phyloP scores from a whole-genome alignment of 768 basidiomycete genomes.

The Russula sp. region DNA sequence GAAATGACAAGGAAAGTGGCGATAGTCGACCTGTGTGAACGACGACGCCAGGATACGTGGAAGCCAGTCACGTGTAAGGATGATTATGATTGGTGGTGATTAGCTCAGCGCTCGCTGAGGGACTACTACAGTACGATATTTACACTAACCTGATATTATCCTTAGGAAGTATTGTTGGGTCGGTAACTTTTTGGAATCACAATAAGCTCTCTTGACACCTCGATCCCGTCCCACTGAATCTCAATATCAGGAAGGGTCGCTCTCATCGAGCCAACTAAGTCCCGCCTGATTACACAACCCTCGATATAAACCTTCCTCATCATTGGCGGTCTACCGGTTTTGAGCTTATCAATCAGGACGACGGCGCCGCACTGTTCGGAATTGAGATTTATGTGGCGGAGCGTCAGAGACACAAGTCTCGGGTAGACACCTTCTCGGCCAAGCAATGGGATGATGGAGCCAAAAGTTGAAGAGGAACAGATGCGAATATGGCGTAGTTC shows the following conservation, averaged over 20 bases:
- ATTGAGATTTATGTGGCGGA: background rate
- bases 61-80: constrained; percentile 11
- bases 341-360: background rate
- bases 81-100: background rate
- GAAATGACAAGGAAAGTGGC: background rate
- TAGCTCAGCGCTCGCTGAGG: too few relatives aligned
- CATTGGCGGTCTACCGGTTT: background rate
- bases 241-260: background rate
- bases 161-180: background rate
- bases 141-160: too few relatives aligned
- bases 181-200: too few relatives aligned
- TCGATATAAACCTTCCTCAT: constrained; percentile 7
- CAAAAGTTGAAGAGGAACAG: constrained; percentile 4
- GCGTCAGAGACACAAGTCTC: constrained; percentile 8
- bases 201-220: background rate
- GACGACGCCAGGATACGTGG: constrained; percentile 10
- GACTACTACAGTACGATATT: too few relatives aligned
- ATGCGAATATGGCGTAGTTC: constrained; percentile 10
- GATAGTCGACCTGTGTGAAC: background rate
- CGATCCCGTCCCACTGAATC: constrained; percentile 5
- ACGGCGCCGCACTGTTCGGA: background rate
- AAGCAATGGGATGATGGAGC: constrained; percentile 5
- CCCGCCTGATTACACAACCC: background rate
- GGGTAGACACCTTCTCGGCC: constrained; percentile 3
- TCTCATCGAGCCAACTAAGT: constrained; percentile 1